Percentiles rank a stretch among this genome's conserved stretches.
phyloP scores from a whole-genome alignment of 805 yeast genomes.

The Wickerhamomyces chambardii region DNA sequence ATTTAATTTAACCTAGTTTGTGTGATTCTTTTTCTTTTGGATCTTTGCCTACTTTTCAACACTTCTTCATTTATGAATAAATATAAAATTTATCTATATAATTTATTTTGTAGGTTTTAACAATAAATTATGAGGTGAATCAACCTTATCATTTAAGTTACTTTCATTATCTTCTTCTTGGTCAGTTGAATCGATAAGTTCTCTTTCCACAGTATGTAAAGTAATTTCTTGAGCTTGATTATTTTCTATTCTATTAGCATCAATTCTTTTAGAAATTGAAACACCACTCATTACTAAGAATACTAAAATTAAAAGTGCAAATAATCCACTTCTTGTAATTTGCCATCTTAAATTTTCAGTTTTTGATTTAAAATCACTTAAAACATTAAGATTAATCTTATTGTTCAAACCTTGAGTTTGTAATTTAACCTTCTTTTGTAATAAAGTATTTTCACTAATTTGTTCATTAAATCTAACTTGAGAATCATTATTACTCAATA shows the following conservation, averaged over 20 bases:
- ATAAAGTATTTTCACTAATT: slow-evolving; percentile 72
- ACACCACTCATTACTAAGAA: slow-evolving; percentile 50
- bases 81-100: no score
- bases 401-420: slow-evolving; percentile 77
- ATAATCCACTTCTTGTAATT: slow-evolving; percentile 78
- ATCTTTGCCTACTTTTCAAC: no score
- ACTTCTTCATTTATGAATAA: no score
- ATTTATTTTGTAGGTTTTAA: no score
- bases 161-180: slow-evolving; percentile 22
- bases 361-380: slow-evolving; percentile 75
- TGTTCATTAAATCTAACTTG: slow-evolving; percentile 83
- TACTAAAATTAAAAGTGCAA: slow-evolving; percentile 63
- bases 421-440: slow-evolving; percentile 58
- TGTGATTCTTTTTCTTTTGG: no score
- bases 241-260: slow-evolving; percentile 17
- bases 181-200: slow-evolving; percentile 18
- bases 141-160: no score
- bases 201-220: slow-evolving; percentile 21
- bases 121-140: no score
- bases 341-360: slow-evolving; percentile 92
- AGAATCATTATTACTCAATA: slow-evolving; percentile 59
- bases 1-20: no score
- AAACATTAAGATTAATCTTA: slow-evolving; percentile 73
- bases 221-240: slow-evolving; percentile 25
- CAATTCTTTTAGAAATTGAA: slow-evolving; percentile 24